Conservation (phyloP, 768 basidiomycete species). For the Pulveroboletus sp. region DNA sequence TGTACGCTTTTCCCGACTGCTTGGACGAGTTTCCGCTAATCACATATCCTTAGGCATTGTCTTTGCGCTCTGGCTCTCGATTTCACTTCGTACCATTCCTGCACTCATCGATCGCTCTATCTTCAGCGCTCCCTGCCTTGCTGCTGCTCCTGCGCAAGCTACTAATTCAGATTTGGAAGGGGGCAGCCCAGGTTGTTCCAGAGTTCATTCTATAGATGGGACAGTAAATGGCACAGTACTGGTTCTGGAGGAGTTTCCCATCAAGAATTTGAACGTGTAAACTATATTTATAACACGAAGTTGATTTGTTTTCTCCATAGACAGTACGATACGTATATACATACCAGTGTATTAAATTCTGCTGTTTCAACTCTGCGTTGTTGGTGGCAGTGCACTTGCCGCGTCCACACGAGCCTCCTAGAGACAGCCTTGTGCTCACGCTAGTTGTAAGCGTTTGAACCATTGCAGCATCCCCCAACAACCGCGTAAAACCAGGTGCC, state of each 20-base stretch:
- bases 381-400: slow-evolving; percentile 21
- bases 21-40: neutral
- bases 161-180: slow-evolving; percentile 9
- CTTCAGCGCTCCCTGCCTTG: slow-evolving; percentile 45
- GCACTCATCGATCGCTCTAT: slow-evolving; percentile 44
- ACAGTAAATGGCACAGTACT: neutral
- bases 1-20: slow-evolving; percentile 32
- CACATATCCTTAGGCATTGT: slow-evolving; percentile 32
- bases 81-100: slow-evolving; percentile 42
- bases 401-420: slow-evolving; percentile 8
- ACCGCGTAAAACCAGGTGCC: too few relatives aligned
- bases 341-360: too few relatives aligned
- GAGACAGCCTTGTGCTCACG: slow-evolving; percentile 6
- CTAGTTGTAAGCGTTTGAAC: slow-evolving; percentile 14
- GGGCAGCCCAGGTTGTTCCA: neutral
- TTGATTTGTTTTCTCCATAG: too few relatives aligned
- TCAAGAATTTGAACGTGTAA: slow-evolving; percentile 1
- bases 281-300: too few relatives aligned
- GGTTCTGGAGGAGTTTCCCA: neutral
- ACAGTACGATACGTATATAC: too few relatives aligned
- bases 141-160: slow-evolving; percentile 12
- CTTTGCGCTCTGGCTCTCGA: slow-evolving; percentile 40
- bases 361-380: slow-evolving; percentile 7
- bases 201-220: neutral
- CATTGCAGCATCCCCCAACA: slow-evolving; percentile 14